A percentile compares a stretch with the other conserved stretches of the same genome.
These are phyloP conservation scores for Globisporangium barbulae DNA, from an alignment of 352 stramenopile genomes.

Conservation along the genomic window DNA sequence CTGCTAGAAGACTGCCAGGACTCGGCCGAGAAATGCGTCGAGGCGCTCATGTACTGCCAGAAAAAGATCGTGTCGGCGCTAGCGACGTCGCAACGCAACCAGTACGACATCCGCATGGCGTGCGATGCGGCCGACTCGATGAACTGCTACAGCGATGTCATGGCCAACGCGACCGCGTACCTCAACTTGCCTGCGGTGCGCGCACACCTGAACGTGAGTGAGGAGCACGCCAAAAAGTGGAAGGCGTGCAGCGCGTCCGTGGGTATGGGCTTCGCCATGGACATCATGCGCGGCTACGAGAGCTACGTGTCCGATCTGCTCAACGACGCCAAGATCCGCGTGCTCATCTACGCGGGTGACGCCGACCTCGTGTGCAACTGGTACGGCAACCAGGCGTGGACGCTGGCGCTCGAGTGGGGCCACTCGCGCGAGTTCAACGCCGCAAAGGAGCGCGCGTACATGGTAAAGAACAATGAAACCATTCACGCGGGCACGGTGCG, in stretches of 20 bases:
- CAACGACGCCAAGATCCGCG: constrained; percentile 27
- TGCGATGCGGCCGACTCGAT: constrained; percentile 21
- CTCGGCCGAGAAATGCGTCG: constrained; percentile 31
- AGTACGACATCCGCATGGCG: constrained; percentile 56
- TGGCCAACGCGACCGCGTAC: constrained; percentile 25
- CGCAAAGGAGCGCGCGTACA: constrained; percentile 6
- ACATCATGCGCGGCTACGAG: constrained; percentile 86
- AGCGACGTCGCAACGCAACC: constrained; percentile 42
- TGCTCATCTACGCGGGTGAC: constrained; percentile 93
- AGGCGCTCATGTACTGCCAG: constrained; percentile 4
- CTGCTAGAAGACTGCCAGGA: constrained; percentile 31
- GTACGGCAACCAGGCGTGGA: constrained; percentile 91
- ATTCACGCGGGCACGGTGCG: constrained; percentile 19
- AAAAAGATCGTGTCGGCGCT: constrained; percentile 34
- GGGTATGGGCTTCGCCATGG: constrained; percentile 66
- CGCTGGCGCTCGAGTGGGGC: constrained; percentile 23
- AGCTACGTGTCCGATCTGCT: constrained; percentile 80
- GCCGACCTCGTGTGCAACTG: constrained; percentile 95
- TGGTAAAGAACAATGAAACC: not conserved
- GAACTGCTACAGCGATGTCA: constrained; percentile 36
- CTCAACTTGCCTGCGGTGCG: constrained; percentile 37
- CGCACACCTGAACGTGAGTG: constrained; percentile 17
- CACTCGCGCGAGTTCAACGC: constrained; percentile 12
- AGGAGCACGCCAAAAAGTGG: constrained; percentile 41
- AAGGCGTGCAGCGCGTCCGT: constrained; percentile 85